phyloP scores from a whole-genome alignment of 441 rosid species.

The Erodium chrysanthum region DNA sequence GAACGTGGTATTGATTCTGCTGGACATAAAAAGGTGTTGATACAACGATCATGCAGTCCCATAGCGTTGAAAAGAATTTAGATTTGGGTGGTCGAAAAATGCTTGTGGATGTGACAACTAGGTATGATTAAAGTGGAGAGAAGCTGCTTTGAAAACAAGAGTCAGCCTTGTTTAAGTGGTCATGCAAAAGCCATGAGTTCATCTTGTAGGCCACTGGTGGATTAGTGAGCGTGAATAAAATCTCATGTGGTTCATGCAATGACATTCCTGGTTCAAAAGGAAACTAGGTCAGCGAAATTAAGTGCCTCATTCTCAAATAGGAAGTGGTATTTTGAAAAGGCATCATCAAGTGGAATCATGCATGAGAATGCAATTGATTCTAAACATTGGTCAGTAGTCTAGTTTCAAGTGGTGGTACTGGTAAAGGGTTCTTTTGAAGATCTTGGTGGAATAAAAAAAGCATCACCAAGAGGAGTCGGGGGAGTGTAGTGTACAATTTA shows the following conservation, averaged over 20 bases:
- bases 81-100: constrained; percentile 61
- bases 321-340: constrained; percentile 45
- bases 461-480: constrained; percentile 10
- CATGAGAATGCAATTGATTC: constrained; percentile 47
- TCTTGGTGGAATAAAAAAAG: constrained; percentile 22
- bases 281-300: constrained; percentile 35
- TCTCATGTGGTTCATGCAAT: constrained; percentile 38
- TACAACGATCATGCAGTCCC: constrained; percentile 62
- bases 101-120: constrained; percentile 67
- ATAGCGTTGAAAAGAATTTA: constrained; percentile 57
- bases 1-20: constrained; percentile 69
- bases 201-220: constrained; percentile 46
- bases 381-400: constrained; percentile 73
- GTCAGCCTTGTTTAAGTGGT: constrained; percentile 61
- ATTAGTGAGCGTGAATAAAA: constrained; percentile 33
- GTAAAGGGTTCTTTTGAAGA: constrained; percentile 52
- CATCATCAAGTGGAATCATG: constrained; percentile 36
- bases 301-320: constrained; percentile 38
- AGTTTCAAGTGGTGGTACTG: constrained; percentile 48
- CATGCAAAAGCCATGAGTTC: constrained; percentile 44
- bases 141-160: constrained; percentile 65
- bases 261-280: constrained; percentile 38
- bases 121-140: constrained; percentile 39
- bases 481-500: constrained; percentile 27
- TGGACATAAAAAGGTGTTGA: constrained; percentile 68